A percentile compares a stretch with the other conserved stretches of the same genome.
Conservation (phyloP, 306 rosid genomes). For the Urtica urens region DNA sequence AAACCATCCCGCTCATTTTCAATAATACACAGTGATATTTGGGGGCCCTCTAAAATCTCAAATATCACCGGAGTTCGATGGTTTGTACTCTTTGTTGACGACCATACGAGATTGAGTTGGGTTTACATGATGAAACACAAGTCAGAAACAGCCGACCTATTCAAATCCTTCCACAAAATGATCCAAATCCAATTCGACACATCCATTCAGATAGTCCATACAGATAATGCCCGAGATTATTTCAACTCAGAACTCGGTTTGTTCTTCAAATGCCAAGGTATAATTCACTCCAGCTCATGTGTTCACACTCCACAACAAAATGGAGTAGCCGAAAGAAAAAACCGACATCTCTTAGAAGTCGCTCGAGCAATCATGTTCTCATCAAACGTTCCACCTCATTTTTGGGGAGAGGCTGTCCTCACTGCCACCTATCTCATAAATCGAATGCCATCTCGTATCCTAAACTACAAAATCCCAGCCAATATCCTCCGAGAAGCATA, state of each 20-base stretch:
- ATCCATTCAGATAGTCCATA: neutral
- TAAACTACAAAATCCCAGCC: neutral
- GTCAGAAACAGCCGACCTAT: neutral
- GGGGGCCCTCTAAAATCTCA: neutral
- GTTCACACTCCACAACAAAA: slow-evolving; percentile 2
- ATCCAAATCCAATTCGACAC: neutral
- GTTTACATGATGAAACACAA: neutral
- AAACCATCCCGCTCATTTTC: neutral
- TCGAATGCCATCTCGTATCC: neutral
- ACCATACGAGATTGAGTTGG: neutral
- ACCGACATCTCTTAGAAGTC: neutral
- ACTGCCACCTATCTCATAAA: neutral
- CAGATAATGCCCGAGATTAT: neutral
- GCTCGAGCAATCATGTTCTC: neutral
- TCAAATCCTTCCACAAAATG: neutral
- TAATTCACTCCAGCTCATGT: neutral
- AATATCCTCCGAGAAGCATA: neutral
- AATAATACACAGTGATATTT: neutral
- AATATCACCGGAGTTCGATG: neutral
- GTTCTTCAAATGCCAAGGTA: neutral
- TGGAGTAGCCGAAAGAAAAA: neutral
- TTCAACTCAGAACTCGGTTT: neutral
- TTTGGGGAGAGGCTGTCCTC: neutral
- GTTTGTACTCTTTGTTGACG: neutral
- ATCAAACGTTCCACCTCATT: neutral